Base-by-base conservation (phyloP, 139 green algal species). In the Pseudopediastrum boryanum region DNA sequence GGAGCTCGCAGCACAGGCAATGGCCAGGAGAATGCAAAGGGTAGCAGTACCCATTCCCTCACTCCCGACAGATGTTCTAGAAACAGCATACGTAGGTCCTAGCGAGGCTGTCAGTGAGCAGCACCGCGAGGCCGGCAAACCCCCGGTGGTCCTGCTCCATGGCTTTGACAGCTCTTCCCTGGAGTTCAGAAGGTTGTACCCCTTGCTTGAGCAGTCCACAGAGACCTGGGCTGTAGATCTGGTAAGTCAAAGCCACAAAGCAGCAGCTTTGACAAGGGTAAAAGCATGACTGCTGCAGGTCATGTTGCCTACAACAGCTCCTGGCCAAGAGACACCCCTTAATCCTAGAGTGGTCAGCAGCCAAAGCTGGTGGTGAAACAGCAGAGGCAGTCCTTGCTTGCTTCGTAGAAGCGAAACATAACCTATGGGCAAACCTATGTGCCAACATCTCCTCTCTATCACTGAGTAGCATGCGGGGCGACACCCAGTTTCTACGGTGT, bases 221-320 rank as follows among this genome's bases (percentile, higher is more conserved):
- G 91, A 92, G 25, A 86, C 90, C 3, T 96, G 85, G 51, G 93
- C 92, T 3, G 79, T 99, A 0, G 95, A 98, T 79, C 75, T 98
- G 71, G 85, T 97, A 25, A 73, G 82, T 41, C 23, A 44, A 71
- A 44, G n/a, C n/a, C n/a, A n/a, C n/a, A n/a, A n/a, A n/a, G n/a
- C n/a, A n/a, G n/a, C n/a, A n/a, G n/a, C n/a, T n/a, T n/a, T n/a
- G n/a, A n/a, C n/a, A n/a, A n/a, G n/a, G n/a, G n/a, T n/a, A n/a
- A n/a, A n/a, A n/a, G n/a, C n/a, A n/a, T n/a, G n/a, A n/a, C n/a
- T n/a, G n/a, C n/a, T n/a, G n/a, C n/a, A n/a, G n/a, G n/a, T n/a
- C n/a, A n/a, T n/a, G n/a, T n/a, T n/a, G n/a, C n/a, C n/a, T n/a
- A n/a, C n/a, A n/a, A n/a, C n/a, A n/a, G n/a, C n/a, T n/a, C n/a